These are phyloP conservation scores for Xylaria castorea DNA, from an alignment of 495 filamentous ascomycete genomes.

Conservation along the genomic window DNA sequence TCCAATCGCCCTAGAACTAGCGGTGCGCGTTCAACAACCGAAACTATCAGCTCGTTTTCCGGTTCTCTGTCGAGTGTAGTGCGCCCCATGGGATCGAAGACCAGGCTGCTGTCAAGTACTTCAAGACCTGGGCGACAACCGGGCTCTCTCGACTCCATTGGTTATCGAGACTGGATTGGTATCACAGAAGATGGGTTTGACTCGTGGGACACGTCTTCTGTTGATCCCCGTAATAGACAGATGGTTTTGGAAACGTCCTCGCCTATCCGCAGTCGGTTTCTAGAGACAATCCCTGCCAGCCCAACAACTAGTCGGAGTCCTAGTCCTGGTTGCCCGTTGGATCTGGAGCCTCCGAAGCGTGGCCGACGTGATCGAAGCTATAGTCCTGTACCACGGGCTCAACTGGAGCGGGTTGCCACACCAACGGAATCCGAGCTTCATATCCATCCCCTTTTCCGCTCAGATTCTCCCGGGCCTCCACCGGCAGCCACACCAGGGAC, in stretches of 20 bases:
- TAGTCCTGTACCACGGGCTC: constrained; percentile 46
- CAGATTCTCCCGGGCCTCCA: constrained; percentile 73
- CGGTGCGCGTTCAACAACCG: constrained; percentile 49
- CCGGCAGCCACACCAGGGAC: constrained; percentile 72
- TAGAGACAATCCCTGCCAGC: constrained; percentile 68
- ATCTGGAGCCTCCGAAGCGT: constrained; percentile 49
- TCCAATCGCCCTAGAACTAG: constrained; percentile 48
- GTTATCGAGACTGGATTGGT: constrained; percentile 42
- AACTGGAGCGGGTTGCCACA: constrained; percentile 44
- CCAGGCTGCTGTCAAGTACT: constrained; percentile 45
- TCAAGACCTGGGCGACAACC: constrained; percentile 40
- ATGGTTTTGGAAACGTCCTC: constrained; percentile 57
- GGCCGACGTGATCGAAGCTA: constrained; percentile 49
- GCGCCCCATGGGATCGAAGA: constrained; percentile 59
- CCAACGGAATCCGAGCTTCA: constrained; percentile 66
- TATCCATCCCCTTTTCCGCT: constrained; percentile 86
- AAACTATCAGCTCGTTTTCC: constrained; percentile 60
- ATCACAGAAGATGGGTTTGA: constrained; percentile 66
- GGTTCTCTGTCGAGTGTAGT: constrained; percentile 59
- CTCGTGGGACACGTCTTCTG: constrained; percentile 70
- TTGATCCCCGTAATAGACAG: constrained; percentile 64
- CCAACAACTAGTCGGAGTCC: constrained; percentile 58
- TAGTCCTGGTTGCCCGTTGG: constrained; percentile 54
- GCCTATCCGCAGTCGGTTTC: constrained; percentile 51
- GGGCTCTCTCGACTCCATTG: constrained; percentile 45